Evolutionary conservation across 176 grass and related monocot genomes (phyloP).

Genomic region (Aegilops speltoides): DNA sequence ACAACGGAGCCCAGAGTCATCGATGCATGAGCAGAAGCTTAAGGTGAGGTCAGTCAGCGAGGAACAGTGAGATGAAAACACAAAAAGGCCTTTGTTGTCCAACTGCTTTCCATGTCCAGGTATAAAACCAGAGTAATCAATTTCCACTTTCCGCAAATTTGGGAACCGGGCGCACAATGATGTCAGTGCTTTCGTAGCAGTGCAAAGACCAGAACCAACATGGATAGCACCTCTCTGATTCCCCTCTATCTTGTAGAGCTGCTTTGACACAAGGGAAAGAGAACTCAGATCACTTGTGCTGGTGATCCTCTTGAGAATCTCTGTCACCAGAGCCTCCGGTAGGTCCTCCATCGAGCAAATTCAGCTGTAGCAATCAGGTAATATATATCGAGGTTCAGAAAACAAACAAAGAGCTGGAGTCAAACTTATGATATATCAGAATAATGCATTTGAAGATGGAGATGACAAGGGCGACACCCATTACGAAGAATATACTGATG

Average conservation of each 20-base stretch:
- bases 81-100: conserved; percentile 42
- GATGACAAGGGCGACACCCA: not conserved
- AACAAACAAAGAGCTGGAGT: not conserved
- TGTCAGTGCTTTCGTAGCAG: not conserved
- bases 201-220: not conserved
- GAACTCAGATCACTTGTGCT: conserved; percentile 49
- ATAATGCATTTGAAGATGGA: not conserved
- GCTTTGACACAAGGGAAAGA: conserved; percentile 48
- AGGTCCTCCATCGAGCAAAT: conserved; percentile 45
- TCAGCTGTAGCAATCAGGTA: not conserved
- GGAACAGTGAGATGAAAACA: conserved; percentile 26
- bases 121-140: conserved; percentile 54
- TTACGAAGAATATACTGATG: not conserved
- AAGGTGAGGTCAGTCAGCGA: conserved; percentile 43
- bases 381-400: not conserved
- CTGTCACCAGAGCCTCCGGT: conserved; percentile 33
- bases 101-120: conserved; percentile 43
- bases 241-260: conserved; percentile 34
- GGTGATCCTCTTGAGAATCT: conserved; percentile 50
- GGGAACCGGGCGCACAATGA: conserved; percentile 21
- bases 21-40: not conserved
- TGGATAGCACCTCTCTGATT: not conserved
- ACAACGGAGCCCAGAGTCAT: not conserved
- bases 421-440: not conserved
- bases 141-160: conserved; percentile 40